Base-by-base conservation (phyloP, 306 rosid genomes). In the Sechiopsis laciniata region DNA sequence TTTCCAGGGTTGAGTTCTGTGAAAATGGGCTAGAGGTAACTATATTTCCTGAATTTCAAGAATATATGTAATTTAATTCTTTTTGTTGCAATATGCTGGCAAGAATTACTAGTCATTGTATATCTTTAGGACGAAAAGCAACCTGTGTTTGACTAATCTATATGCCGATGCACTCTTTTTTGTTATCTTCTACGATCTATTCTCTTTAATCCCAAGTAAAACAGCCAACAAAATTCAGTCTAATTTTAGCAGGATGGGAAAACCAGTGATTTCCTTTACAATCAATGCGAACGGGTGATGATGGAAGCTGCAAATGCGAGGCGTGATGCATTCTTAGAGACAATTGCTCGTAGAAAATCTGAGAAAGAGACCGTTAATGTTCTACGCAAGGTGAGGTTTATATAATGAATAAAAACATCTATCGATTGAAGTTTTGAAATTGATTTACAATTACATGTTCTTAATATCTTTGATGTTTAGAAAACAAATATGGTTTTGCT, bases 301-400 rank as follows among this genome's bases (percentile, higher is more conserved):
- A 73, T 82, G 32, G 96, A 89, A 87, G 87, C 96, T 73, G 84
- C 77, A 68, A 83, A 80, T 61, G 92, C 91, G 22, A 87, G 78
- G 78, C 74, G 60, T 40, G 88, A 85, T 16, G 91, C 86, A 35
- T 89, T 76, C 82, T 75, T 83, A 51, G 95, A 87, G 84, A 75
- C 83, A 71, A 6, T 81, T 70, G 80, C 82, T 57, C 87, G 92
- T 48, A 83, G 82, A n/a, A 89, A 82, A 80, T 90, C 91, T 56
- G 92, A 94, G 86, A 91, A 83, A 71, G 87, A 87, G 57, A 86
- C 88, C 73, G 59, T 89, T 72, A 83, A 85, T 45, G 84, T 89
- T 67, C 81, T 86, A 53, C 78, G 83, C 69, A 85, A 75, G 92
- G 99, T 94, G 88, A 76, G 10, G 37, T 17, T 64, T 0, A 72